Evolutionary conservation across 2,329 filamentous ascomycete genomes (phyloP).

Genomic region (Ophiostoma novo-ulmi): DNA sequence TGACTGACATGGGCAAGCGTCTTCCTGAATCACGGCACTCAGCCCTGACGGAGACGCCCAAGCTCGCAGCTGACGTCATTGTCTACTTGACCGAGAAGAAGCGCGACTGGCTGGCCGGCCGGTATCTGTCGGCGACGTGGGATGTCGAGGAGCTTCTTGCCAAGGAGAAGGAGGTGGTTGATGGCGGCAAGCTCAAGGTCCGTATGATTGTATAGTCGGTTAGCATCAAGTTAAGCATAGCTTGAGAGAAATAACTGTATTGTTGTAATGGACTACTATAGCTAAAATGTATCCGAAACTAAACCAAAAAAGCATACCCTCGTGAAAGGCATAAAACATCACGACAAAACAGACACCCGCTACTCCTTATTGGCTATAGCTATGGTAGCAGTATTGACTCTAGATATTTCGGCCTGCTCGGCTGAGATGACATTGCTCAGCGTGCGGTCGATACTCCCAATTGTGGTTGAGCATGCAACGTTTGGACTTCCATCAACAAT

Average conservation of each 20-base stretch:
- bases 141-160: conserved; percentile 29
- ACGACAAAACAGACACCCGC: neutral
- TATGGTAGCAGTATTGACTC: neutral
- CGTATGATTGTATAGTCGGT: conserved; percentile 25
- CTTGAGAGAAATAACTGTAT: neutral
- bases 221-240: neutral
- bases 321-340: neutral
- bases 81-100: conserved; percentile 29
- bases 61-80: conserved; percentile 29
- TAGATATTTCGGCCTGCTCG: neutral
- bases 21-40: conserved; percentile 32
- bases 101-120: conserved; percentile 28
- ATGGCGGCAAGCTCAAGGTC: conserved; percentile 27
- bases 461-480: neutral
- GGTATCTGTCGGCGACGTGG: conserved; percentile 29
- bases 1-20: conserved; percentile 39
- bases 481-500: neutral
- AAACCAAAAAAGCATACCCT: neutral
- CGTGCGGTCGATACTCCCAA: neutral
- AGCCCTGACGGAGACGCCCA: conserved; percentile 27
- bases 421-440: neutral
- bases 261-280: too few species aligned
- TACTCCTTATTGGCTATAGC: neutral
- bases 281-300: too few species aligned
- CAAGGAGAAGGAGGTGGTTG: conserved; percentile 28